These are phyloP conservation scores for Physaria fendleri DNA, from an alignment of 345 rosid species.

Conservation along the genomic window DNA sequence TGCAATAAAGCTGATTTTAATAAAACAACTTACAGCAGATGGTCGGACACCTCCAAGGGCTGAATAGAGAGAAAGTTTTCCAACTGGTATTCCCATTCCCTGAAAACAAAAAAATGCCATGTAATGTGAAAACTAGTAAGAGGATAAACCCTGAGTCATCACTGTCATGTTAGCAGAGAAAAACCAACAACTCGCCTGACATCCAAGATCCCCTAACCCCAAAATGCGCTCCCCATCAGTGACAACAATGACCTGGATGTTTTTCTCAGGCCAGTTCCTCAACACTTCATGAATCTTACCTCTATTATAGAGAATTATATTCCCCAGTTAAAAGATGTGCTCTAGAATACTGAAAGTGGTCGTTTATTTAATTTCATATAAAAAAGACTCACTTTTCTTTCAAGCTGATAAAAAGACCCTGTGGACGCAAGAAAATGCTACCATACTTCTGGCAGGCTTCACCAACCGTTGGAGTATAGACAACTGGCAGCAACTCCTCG, in stretches of 20 bases:
- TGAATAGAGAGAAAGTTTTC: slow-evolving; percentile 85
- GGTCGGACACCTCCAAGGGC: slow-evolving; percentile 98
- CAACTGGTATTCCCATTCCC: slow-evolving; percentile 99
- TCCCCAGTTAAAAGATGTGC: background rate
- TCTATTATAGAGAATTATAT: slow-evolving; percentile 31
- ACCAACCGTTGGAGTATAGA: slow-evolving; percentile 97
- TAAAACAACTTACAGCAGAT: slow-evolving; percentile 65
- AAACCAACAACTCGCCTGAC: slow-evolving; percentile 52
- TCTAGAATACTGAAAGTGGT: slow-evolving; percentile 1
- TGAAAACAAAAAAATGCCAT: slow-evolving; percentile 21
- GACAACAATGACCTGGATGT: slow-evolving; percentile 92
- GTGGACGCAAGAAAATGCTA: slow-evolving; percentile 93
- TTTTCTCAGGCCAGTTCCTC: slow-evolving; percentile 94
- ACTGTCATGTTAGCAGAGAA: background rate
- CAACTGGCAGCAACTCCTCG: slow-evolving; percentile 91
- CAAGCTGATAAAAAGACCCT: slow-evolving; percentile 92
- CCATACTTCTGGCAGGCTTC: slow-evolving; percentile 99
- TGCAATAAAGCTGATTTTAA: background rate
- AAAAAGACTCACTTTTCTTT: slow-evolving; percentile 63
- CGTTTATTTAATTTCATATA: background rate
- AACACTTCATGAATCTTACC: slow-evolving; percentile 83
- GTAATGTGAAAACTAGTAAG: background rate
- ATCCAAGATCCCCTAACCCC: slow-evolving; percentile 97
- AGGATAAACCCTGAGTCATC: background rate
- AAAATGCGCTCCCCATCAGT: slow-evolving; percentile 95